These are phyloP conservation scores for Aspergillus pseudonomiae DNA, from an alignment of 2,329 filamentous ascomycete genomes.

Conservation along the genomic window DNA sequence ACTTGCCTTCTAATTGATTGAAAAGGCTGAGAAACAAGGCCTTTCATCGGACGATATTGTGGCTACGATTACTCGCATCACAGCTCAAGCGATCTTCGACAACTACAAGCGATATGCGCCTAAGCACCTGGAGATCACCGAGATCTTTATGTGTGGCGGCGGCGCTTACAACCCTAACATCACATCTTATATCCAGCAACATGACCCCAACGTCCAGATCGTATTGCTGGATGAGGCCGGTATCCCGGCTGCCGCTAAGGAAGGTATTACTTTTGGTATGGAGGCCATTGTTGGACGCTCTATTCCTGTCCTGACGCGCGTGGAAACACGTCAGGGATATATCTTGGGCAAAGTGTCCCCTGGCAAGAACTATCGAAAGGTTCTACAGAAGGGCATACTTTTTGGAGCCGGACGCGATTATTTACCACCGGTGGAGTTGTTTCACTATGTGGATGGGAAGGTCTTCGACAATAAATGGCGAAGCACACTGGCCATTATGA, in stretches of 20 bases:
- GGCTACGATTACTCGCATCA: constrained; percentile 58
- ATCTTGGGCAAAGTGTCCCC: constrained; percentile 60
- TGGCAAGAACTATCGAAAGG: constrained; percentile 57
- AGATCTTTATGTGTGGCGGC: constrained; percentile 58
- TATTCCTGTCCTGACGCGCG: constrained; percentile 58
- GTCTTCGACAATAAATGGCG: constrained; percentile 53
- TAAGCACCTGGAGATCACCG: constrained; percentile 46
- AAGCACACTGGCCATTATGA: not conserved
- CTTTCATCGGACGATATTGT: not conserved
- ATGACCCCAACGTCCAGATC: constrained; percentile 54
- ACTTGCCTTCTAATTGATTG: not conserved
- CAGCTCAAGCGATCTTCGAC: constrained; percentile 60
- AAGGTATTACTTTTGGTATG: constrained; percentile 63
- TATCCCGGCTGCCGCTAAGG: constrained; percentile 60
- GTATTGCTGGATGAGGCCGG: constrained; percentile 61
- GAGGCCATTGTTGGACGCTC: constrained; percentile 60
- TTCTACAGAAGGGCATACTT: constrained; percentile 55
- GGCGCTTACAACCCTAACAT: constrained; percentile 49
- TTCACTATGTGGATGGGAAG: constrained; percentile 54
- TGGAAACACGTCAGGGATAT: constrained; percentile 56
- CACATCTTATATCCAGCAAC: constrained; percentile 53
- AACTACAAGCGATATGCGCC: constrained; percentile 52
- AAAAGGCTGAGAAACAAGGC: not conserved
- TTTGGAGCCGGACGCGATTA: constrained; percentile 53
- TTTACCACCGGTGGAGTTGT: constrained; percentile 54